Percentiles rank a stretch among this genome's conserved stretches.
Evolutionary conservation across 164 flowering plant species (phyloP).

Genomic region (Echeveria elegans): DNA sequence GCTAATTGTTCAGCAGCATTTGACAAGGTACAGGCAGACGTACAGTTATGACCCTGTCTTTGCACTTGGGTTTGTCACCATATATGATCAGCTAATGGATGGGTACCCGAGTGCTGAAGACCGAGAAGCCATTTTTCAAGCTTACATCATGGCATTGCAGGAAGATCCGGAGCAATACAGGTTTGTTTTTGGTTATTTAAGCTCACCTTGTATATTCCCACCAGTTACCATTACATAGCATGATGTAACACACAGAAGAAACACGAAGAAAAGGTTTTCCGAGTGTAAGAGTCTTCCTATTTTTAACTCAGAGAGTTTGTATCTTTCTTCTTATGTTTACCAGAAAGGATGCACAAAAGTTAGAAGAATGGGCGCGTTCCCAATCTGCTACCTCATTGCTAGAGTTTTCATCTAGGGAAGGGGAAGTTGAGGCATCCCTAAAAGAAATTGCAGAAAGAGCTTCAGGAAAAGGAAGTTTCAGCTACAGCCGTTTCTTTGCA

Average conservation of each 20-base stretch:
- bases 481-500: conserved; percentile 96
- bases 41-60: conserved; percentile 79
- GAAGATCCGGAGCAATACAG: conserved; percentile 92
- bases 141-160: conserved; percentile 67
- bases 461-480: conserved; percentile 54
- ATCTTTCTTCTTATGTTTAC: background rate
- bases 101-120: conserved; percentile 88
- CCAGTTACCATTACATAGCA: background rate
- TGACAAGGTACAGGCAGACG: conserved; percentile 72
- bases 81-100: conserved; percentile 91
- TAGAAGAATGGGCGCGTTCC: conserved; percentile 89
- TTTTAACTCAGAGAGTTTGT: too few species aligned
- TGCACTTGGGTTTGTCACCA: conserved; percentile 96
- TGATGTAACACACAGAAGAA: background rate
- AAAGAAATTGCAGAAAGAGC: conserved; percentile 88
- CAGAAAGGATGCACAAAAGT: conserved; percentile 78
- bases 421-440: conserved; percentile 71
- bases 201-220: background rate
- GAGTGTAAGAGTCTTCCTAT: background rate
- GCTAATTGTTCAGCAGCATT: conserved; percentile 86
- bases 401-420: conserved; percentile 74
- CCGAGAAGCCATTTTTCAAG: conserved; percentile 67
- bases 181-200: conserved; percentile 20
- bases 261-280: background rate
- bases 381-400: conserved; percentile 62